Conservation (phyloP, 208 protist genomes). For the Leishmania amazonensis region DNA sequence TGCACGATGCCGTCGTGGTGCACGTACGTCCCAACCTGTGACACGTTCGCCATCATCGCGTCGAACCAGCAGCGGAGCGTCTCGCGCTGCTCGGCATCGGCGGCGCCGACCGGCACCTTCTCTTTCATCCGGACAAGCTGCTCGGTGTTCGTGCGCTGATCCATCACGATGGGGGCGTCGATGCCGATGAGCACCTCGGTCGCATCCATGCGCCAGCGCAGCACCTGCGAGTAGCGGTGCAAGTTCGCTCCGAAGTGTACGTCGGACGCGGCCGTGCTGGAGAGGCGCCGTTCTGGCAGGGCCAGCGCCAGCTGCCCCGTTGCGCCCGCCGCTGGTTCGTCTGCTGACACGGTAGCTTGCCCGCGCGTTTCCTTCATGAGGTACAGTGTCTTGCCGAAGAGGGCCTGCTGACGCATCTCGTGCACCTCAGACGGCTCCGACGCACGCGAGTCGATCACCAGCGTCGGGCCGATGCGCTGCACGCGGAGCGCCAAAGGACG, state of each 20-base stretch:
- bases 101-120: conserved; percentile 9
- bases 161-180: conserved; percentile 78
- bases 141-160: conserved; percentile 65
- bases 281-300: conserved; percentile 25
- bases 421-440: conserved; percentile 40
- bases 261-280: conserved; percentile 22
- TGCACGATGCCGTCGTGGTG: conserved; percentile 80
- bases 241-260: conserved; percentile 18
- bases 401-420: conserved; percentile 59
- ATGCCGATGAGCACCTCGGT: conserved; percentile 81
- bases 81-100: conserved; percentile 51
- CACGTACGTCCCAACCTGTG: conserved; percentile 78
- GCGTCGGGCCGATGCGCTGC: conserved; percentile 60
- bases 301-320: conserved; percentile 20
- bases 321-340: conserved; percentile 3
- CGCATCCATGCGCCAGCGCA: conserved; percentile 73
- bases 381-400: conserved; percentile 83
- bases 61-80: conserved; percentile 82
- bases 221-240: conserved; percentile 65
- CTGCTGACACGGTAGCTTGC: conserved; percentile 1
- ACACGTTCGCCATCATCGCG: conserved; percentile 79
- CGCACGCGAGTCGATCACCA: conserved; percentile 65
- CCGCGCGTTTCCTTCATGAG: conserved; percentile 52
- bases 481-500: conserved; percentile 67
- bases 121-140: conserved; percentile 68